These are phyloP conservation scores for Ochromonas danica DNA, from an alignment of 108 stramenopile species.

Conservation along the genomic window DNA sequence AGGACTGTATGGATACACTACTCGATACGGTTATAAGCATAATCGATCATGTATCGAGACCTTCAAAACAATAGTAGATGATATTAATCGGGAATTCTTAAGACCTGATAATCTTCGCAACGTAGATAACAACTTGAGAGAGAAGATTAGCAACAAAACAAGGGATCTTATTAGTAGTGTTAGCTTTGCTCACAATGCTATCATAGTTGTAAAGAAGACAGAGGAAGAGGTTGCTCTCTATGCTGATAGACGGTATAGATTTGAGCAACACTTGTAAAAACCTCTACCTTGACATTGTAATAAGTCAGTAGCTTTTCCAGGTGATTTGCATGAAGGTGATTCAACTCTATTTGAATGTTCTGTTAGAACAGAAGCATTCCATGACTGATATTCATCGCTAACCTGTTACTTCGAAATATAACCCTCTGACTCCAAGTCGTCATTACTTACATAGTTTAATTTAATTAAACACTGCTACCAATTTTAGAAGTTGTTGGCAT, in stretches of 20 bases:
- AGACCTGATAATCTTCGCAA: background rate
- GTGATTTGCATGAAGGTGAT: too few relatives aligned
- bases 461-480: too few relatives aligned
- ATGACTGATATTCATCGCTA: too few relatives aligned
- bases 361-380: too few relatives aligned
- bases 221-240: background rate
- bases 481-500: too few relatives aligned
- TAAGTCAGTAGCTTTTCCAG: too few relatives aligned
- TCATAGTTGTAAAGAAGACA: slow-evolving; percentile 33
- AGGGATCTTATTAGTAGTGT: background rate
- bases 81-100: slow-evolving; percentile 26
- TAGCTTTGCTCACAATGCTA: slow-evolving; percentile 23
- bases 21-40: slow-evolving; percentile 7
- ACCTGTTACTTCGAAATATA: too few relatives aligned
- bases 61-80: background rate
- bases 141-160: background rate
- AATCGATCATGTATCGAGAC: background rate
- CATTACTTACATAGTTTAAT: too few relatives aligned
- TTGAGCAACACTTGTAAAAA: slow-evolving; percentile 11
- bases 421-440: too few relatives aligned
- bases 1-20: slow-evolving; percentile 30
- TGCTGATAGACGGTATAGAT: slow-evolving; percentile 11
- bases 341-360: too few relatives aligned
- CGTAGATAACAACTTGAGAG: background rate
- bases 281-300: too few relatives aligned